Percentiles rank a stretch among this genome's conserved stretches.
These are phyloP conservation scores for Knoxia roxburghii DNA, from an alignment of 257 asterid species.

Conservation along the genomic window DNA sequence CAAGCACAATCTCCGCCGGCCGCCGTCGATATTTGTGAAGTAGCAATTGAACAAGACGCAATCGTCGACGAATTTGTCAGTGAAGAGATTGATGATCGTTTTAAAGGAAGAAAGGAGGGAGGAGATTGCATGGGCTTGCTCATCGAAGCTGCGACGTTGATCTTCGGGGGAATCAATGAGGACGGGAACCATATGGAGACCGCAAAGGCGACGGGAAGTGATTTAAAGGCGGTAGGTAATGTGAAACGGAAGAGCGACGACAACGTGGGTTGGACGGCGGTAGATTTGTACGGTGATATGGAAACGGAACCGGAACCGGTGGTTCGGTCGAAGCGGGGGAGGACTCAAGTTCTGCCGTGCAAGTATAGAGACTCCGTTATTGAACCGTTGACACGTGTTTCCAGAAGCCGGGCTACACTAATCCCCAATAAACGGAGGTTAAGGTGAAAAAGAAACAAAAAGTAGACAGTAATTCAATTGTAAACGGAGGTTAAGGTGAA, in stretches of 20 bases:
- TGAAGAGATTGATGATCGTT: conserved; percentile 11
- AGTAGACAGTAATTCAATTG: no score
- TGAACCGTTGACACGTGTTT: conserved; percentile 33
- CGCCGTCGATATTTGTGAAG: neutral
- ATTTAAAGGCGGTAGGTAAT: neutral
- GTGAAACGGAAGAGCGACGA: conserved; percentile 9
- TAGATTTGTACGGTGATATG: neutral
- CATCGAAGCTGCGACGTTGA: conserved; percentile 36
- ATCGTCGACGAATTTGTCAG: neutral
- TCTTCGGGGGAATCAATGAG: conserved; percentile 29
- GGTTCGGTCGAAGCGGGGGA: conserved; percentile 24
- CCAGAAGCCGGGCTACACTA: conserved; percentile 24
- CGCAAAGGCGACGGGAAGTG: neutral
- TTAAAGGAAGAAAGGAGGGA: neutral
- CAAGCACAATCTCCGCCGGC: neutral
- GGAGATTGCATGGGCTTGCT: conserved; percentile 25
- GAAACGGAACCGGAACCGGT: conserved; percentile 15
- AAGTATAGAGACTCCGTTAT: conserved; percentile 28
- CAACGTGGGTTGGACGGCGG: conserved; percentile 16
- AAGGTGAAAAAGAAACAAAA: neutral
- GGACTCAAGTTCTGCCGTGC: conserved; percentile 21
- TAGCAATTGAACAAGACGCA: neutral
- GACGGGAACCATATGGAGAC: neutral
- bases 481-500: no score
- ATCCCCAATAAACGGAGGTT: conserved; percentile 19